These are phyloP conservation scores for Xerocomus potaroensis DNA, from an alignment of 768 basidiomycete species.

Conservation along the genomic window DNA sequence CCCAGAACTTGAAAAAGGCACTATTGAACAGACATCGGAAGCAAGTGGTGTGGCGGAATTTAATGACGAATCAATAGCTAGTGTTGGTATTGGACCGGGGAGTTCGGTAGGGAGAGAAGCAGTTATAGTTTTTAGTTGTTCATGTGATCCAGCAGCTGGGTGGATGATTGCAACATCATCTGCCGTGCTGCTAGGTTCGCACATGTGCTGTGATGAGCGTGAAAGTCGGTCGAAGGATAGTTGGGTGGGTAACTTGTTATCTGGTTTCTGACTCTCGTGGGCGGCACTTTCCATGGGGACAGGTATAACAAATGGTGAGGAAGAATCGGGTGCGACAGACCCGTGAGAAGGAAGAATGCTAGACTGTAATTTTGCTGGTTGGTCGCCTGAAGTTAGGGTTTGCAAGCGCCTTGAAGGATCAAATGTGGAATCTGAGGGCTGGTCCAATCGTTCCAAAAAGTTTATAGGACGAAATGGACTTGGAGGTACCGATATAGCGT, in stretches of 20 bases:
- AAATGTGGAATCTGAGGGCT: conserved; percentile 6
- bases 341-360: conserved; percentile 22
- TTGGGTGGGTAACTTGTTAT: conserved; percentile 1
- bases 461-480: conserved; percentile 33
- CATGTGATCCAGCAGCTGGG: not conserved
- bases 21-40: conserved; percentile 3
- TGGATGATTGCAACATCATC: conserved; percentile 1
- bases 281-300: not conserved
- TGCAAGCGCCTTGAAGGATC: not conserved
- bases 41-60: not conserved
- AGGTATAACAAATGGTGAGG: conserved; percentile 27
- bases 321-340: conserved; percentile 42
- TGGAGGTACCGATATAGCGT: conserved; percentile 19
- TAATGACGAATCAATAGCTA: conserved; percentile 1
- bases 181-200: conserved; percentile 3
- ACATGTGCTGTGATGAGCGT: conserved; percentile 17
- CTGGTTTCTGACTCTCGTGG: conserved; percentile 1
- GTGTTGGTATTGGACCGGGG: conserved; percentile 2
- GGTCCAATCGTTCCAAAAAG: conserved; percentile 26
- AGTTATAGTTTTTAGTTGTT: not conserved
- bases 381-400: conserved; percentile 3
- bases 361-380: not conserved
- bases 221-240: conserved; percentile 21
- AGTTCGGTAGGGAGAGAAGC: not conserved
- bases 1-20: conserved; percentile 36